Percentiles rank a stretch among this genome's conserved stretches.
Evolutionary conservation across 169 alveolate genomes (phyloP).

Genomic region (Plasmodium knowlesi): DNA sequence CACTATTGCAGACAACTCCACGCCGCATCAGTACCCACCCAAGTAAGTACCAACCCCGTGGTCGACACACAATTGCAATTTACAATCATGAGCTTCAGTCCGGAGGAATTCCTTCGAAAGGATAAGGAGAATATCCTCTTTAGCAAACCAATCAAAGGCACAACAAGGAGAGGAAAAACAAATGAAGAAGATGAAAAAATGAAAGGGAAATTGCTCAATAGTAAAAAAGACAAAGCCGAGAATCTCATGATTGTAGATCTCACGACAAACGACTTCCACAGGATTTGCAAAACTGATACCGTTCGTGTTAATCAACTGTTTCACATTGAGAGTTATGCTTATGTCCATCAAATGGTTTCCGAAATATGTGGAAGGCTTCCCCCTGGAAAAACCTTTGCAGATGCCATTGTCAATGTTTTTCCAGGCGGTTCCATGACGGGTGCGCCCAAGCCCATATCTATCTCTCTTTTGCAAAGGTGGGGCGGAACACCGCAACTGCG

Average conservation of each 20-base stretch:
- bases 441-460: constrained; percentile 77
- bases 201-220: constrained; percentile 37
- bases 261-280: constrained; percentile 77
- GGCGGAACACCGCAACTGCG: not conserved
- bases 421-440: constrained; percentile 85
- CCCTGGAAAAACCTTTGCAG: constrained; percentile 19
- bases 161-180: constrained; percentile 75
- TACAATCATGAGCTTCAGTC: constrained; percentile 71
- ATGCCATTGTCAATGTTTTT: constrained; percentile 75
- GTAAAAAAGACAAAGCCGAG: constrained; percentile 79
- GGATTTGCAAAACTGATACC: constrained; percentile 73
- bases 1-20: not conserved
- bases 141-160: constrained; percentile 82
- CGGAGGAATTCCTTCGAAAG: constrained; percentile 77
- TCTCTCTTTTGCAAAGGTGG: constrained; percentile 63
- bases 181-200: constrained; percentile 68
- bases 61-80: not conserved
- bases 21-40: not conserved
- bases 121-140: constrained; percentile 60
- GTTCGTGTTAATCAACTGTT: constrained; percentile 72
- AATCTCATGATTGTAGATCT: constrained; percentile 81
- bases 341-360: constrained; percentile 79
- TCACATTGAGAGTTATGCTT: constrained; percentile 73
- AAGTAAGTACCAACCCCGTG: not conserved
- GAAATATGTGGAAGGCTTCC: constrained; percentile 68